Evolutionary conservation across 192 early-diverging fungal genomes (phyloP), one percentile per base, ranked within the genome.

Genomic region (Geosiphon pyriformis): DNA sequence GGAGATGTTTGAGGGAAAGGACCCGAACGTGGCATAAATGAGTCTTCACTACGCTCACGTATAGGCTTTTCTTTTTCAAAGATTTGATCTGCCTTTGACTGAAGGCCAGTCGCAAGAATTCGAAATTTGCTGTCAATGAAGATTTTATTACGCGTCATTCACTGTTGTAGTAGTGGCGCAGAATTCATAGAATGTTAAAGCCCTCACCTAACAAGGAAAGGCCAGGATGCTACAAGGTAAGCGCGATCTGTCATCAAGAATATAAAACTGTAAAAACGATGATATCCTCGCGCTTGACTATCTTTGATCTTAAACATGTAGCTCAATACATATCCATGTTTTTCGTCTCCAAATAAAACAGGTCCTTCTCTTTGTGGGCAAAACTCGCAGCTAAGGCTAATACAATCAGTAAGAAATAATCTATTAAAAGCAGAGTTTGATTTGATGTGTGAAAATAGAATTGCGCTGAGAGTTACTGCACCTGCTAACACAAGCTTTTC

Each of bases 261-360:
- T 60, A 83, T 78, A 49, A 88, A 73, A 8, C 78, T 85, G 65
- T 88, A 88, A 56, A 74, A 83, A 48, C 86, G 65, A 2, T 76
- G 74, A 47, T 77, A 80, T 27, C 86, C 86, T 48, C 86, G 73
- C 33, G 86, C 86, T 63, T 88, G 85, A 62, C 73, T 80, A 70
- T 88, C 86, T 17, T 76, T 73, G 50, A 88, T 70, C 55, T 83
- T 87, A 73, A 88, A 88, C 78, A 87, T 86, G 68, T 88, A 88
- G 26, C 78, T 81, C 65, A 88, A 78, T n/a, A 84, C 83, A 76
- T 85, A 85, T 23, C 85, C 86, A 61, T 83, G 82, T 34, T 78
- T 70, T 23, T 86, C 82, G 62, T 88, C 85, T 26, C 86, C 86
- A 84, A 87, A 87, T 62, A 88, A 74, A 10, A 87, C 82, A 1